phyloP scores from a whole-genome alignment of 2,329 filamentous ascomycete species.

The Tolypocladium nubicola region DNA sequence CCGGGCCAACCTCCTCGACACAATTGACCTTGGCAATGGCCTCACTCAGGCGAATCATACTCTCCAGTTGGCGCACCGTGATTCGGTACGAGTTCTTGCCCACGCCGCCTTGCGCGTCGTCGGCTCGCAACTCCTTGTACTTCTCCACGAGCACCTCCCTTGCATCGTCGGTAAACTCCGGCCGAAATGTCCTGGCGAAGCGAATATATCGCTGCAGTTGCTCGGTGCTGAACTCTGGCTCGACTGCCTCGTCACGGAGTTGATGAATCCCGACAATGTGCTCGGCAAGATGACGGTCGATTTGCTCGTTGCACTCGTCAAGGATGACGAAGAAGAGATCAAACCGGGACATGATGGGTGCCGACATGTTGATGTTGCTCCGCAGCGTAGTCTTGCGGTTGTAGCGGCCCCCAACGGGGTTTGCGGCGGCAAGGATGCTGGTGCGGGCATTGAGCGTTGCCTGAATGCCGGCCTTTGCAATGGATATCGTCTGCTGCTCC shows the following conservation, averaged over 20 bases:
- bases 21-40: constrained; percentile 99
- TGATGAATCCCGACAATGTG: constrained; percentile 95
- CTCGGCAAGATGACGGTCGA: constrained; percentile 83
- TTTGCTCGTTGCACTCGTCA: constrained; percentile 87
- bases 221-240: constrained; percentile 91
- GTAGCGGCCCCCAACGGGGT: constrained; percentile 92
- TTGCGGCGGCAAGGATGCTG: constrained; percentile 89
- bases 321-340: constrained; percentile 97
- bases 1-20: constrained; percentile 74
- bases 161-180: constrained; percentile 81
- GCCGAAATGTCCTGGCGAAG: constrained; percentile 89
- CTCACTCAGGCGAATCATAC: constrained; percentile 88
- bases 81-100: constrained; percentile 95
- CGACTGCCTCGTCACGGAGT: constrained; percentile 79
- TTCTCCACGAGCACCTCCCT: constrained; percentile 77
- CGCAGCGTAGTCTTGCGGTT: constrained; percentile 91
- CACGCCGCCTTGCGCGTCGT: constrained; percentile 88
- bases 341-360: constrained; percentile 98
- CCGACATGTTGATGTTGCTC: constrained; percentile 96
- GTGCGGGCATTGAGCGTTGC: constrained; percentile 94
- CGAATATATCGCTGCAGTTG: constrained; percentile 95
- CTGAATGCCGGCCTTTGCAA: constrained; percentile 96
- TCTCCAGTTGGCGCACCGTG: constrained; percentile 91
- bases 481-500: constrained; percentile 99
- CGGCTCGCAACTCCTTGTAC: constrained; percentile 89